These are phyloP conservation scores for Odontarrhena argentea DNA, from an alignment of 345 rosid genomes.

Conservation along the genomic window DNA sequence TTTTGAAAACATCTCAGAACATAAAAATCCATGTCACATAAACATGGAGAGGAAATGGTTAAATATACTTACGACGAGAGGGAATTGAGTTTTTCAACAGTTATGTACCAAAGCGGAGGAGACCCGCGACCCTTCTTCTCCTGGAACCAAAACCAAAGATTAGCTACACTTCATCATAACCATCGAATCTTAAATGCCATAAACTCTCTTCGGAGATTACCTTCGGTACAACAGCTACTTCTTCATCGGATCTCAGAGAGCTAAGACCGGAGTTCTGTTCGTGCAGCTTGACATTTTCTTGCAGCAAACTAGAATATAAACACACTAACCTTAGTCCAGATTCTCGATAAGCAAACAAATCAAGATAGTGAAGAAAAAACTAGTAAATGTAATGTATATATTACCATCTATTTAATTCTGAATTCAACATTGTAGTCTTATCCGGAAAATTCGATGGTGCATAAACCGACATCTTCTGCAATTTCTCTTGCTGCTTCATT, in stretches of 20 bases:
- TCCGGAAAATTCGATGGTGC: constrained; percentile 54
- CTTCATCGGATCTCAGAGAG: constrained; percentile 50
- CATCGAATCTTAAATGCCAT: not conserved
- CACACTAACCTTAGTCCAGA: not conserved
- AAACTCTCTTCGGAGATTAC: too few relatives aligned
- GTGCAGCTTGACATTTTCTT: constrained; percentile 47
- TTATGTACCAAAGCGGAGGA: constrained; percentile 76
- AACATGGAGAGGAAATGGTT: not conserved
- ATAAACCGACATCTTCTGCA: constrained; percentile 66
- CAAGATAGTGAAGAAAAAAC: too few relatives aligned
- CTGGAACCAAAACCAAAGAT: constrained; percentile 41
- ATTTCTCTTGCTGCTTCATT: constrained; percentile 65
- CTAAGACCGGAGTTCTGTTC: constrained; percentile 31
- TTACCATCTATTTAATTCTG: constrained; percentile 57
- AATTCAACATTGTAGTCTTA: constrained; percentile 46
- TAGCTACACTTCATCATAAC: not conserved
- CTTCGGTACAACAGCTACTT: constrained; percentile 61
- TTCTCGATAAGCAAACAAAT: not conserved
- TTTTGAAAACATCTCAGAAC: constrained; percentile 33
- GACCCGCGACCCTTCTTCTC: constrained; percentile 80
- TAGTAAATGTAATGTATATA: constrained; percentile 2
- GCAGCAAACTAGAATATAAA: constrained; percentile 48
- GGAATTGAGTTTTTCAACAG: constrained; percentile 69
- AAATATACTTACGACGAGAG: constrained; percentile 63
- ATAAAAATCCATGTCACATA: not conserved